Evolutionary conservation across 306 rosid genomes (phyloP).

Genomic region (Citrullus mucosospermus): DNA sequence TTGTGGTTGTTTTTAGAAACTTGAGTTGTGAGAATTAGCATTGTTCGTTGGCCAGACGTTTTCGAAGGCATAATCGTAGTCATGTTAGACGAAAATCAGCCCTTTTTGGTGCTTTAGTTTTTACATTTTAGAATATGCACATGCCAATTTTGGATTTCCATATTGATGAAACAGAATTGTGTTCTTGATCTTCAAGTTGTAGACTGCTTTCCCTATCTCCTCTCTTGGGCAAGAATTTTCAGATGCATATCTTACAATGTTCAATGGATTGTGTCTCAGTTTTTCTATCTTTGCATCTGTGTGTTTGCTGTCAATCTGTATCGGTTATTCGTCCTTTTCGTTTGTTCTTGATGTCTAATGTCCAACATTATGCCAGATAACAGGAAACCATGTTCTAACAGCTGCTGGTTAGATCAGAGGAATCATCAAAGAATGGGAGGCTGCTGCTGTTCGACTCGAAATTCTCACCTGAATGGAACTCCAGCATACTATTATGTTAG

Average conservation of each 20-base stretch:
- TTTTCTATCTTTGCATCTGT: neutral
- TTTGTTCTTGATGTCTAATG: neutral
- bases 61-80: neutral
- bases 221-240: neutral
- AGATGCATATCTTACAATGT: neutral
- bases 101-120: neutral
- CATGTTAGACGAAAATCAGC: neutral
- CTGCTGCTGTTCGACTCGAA: constrained; percentile 79
- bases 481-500: constrained; percentile 71
- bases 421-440: constrained; percentile 53
- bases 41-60: neutral
- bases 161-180: neutral
- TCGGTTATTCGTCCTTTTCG: neutral
- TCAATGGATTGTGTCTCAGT: neutral
- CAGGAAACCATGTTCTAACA: constrained; percentile 1
- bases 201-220: neutral
- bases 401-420: constrained; percentile 14
- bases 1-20: neutral
- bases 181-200: neutral
- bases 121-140: neutral
- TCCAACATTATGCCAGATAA: neutral
- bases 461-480: constrained; percentile 57
- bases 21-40: neutral
- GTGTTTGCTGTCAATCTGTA: neutral
- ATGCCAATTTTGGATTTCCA: neutral